Conservation (phyloP, 2,329 filamentous ascomycete species). For the Aspergillus amoenus region DNA sequence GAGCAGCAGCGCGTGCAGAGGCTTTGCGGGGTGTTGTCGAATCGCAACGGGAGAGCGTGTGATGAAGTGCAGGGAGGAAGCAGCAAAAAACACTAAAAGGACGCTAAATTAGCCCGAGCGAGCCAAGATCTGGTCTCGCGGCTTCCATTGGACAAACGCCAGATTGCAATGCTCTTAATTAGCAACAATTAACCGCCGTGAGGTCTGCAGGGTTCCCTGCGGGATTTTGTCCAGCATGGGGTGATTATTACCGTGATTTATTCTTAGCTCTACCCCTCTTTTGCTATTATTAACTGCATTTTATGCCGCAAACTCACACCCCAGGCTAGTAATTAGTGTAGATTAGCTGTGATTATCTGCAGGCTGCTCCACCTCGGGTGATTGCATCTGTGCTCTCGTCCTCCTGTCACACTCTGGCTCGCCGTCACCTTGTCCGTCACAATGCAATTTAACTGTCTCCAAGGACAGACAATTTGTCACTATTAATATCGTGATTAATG, state of each 20-base stretch:
- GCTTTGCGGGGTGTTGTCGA: conserved; percentile 14
- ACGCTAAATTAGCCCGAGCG: conserved; percentile 17
- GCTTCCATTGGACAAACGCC: conserved; percentile 18
- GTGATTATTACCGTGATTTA: not conserved
- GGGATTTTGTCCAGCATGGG: not conserved
- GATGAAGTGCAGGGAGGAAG: conserved; percentile 15
- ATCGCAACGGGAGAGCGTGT: conserved; percentile 3
- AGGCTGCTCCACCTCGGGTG: conserved; percentile 14
- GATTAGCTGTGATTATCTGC: not conserved
- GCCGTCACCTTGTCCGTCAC: conserved; percentile 1
- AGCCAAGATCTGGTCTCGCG: conserved; percentile 24
- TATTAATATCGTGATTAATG: not conserved
- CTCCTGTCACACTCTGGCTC: conserved; percentile 17
- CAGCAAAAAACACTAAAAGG: not conserved
- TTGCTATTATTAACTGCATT: not conserved
- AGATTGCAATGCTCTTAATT: conserved; percentile 9
- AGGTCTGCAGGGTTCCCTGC: too few species aligned
- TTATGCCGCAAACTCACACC: not conserved
- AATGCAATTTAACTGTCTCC: not conserved
- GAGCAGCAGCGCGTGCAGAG: not conserved
- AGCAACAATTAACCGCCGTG: conserved; percentile 3
- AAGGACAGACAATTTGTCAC: not conserved
- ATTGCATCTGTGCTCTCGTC: conserved; percentile 17
- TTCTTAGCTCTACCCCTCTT: not conserved
- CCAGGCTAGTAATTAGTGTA: too few species aligned